Base-by-base conservation (phyloP, 495 filamentous ascomycete species). In the Annulohypoxylon maeteangense region DNA sequence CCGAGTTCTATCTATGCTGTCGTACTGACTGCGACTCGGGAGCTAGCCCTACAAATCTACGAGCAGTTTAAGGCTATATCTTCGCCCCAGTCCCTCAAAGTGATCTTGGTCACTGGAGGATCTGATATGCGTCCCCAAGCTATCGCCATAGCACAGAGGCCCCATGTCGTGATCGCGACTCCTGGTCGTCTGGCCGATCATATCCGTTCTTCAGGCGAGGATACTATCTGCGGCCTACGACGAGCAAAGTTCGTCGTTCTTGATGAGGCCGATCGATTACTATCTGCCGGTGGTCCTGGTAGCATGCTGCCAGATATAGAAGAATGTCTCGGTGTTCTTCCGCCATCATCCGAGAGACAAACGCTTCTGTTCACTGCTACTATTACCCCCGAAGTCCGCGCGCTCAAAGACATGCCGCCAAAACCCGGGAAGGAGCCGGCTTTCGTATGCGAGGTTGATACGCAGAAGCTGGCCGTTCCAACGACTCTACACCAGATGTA, bases 51-150 rank as follows among this genome's bases (percentile, higher is more conserved):
- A 18, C 95, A 99, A 75, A 98, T 98, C 57, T 93, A 89, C 74
- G 95, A 99, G 79, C 95, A 99, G 78, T 88, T 98, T 81, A 92
- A 92, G 71, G 95, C 95, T 18, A 92, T 99, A 63, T 93, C 92
- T 0, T 88, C 93, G 0, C 90, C 93, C 0, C 92, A 97, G 74
- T 89, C 87, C 53, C 87, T 98, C 58, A 97, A 97, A 78, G 87
- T 91, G 11, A 82, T 93, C 67, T 87, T 99, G 27, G 86, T 99
- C 45, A 97, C 92, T 14, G 95, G 95, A 42, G 95, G 95, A 42
- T 88, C 90, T 14, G 96, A 98, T 78, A 97, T 97, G 94, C 89
- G 93, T 27, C 79, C 87, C 14, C 95, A 99, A 81, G 96, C 95
- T 23, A 87, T 96, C 57, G 89, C 87, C 22, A 88, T 98, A 10